Conservation (phyloP, 2,329 filamentous ascomycete species). For the Neoascochyta sp. region DNA sequence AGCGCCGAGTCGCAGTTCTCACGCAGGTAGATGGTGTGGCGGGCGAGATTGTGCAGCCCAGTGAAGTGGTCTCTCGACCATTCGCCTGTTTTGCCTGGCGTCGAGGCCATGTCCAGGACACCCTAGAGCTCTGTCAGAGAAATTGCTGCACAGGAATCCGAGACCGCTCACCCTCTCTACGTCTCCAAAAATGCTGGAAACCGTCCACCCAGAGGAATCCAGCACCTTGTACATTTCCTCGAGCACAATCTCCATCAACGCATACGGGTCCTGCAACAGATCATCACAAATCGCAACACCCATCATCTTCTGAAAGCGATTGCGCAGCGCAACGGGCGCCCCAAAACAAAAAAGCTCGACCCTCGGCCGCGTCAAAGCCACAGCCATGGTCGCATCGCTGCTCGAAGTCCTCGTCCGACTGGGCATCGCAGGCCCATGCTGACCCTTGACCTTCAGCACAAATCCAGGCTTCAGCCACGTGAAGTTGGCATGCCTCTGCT, state of each 20-base stretch:
- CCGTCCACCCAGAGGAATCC: constrained; percentile 27
- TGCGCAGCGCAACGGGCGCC: constrained; percentile 14
- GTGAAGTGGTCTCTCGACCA: constrained; percentile 18
- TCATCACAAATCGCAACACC: constrained; percentile 14
- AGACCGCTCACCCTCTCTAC: constrained; percentile 26
- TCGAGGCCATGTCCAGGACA: constrained; percentile 18
- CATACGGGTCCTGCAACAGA: constrained; percentile 28
- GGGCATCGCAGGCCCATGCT: constrained; percentile 1
- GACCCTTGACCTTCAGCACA: constrained; percentile 17
- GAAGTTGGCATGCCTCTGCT: constrained; percentile 21
- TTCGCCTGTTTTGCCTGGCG: constrained; percentile 16
- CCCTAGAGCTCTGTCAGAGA: constrained; percentile 12
- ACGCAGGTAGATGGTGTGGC: constrained; percentile 37
- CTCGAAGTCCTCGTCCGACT: constrained; percentile 11
- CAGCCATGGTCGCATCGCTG: constrained; percentile 10
- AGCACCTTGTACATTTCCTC: constrained; percentile 32
- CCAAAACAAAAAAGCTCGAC: constrained; percentile 32
- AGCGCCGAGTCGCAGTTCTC: constrained; percentile 35
- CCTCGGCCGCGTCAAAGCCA: background rate
- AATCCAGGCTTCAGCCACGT: constrained; percentile 26
- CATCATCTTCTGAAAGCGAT: constrained; percentile 14
- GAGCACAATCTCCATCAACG: constrained; percentile 30
- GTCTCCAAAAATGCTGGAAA: constrained; percentile 28
- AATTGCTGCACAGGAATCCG: background rate
- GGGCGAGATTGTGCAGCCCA: constrained; percentile 39